Percentiles rank a stretch among this genome's conserved stretches.
phyloP scores from a whole-genome alignment of 345 rosid genomes.

The Eucalyptus pumila region DNA sequence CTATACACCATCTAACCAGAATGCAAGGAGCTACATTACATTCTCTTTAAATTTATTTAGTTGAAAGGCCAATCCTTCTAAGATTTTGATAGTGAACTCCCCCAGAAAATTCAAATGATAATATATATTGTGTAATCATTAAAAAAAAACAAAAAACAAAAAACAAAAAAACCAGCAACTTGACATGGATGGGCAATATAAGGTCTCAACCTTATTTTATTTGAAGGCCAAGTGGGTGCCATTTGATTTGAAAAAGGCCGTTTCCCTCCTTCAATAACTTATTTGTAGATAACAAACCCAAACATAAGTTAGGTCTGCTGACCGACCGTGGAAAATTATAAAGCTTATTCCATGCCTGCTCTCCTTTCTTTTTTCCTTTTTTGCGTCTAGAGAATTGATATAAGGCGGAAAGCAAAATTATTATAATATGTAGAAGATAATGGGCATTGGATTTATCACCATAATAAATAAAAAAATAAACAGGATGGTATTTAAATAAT shows the following conservation, averaged over 20 bases:
- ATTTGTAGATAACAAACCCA: not conserved
- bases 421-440: constrained; percentile 10
- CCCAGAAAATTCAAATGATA: not conserved
- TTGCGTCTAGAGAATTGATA: not conserved
- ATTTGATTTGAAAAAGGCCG: not conserved
- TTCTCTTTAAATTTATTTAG: not conserved
- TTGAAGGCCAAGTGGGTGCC: not conserved
- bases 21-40: not conserved
- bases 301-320: constrained; percentile 31
- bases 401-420: not conserved
- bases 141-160: no score
- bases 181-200: constrained; percentile 22
- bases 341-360: not conserved
- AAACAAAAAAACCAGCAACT: not conserved
- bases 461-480: not conserved
- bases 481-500: constrained; percentile 41
- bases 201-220: constrained; percentile 9
- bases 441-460: constrained; percentile 28
- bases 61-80: not conserved
- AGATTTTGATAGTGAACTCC: not conserved
- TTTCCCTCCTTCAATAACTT: not conserved
- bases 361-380: not conserved
- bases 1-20: not conserved
- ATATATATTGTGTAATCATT: not conserved
- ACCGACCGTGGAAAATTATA: constrained; percentile 33